Percentiles rank a stretch among this genome's conserved stretches.
Conservation (phyloP, 1,284 basidiomycete genomes). For the Ceratorhiza oryzae-sativae region DNA sequence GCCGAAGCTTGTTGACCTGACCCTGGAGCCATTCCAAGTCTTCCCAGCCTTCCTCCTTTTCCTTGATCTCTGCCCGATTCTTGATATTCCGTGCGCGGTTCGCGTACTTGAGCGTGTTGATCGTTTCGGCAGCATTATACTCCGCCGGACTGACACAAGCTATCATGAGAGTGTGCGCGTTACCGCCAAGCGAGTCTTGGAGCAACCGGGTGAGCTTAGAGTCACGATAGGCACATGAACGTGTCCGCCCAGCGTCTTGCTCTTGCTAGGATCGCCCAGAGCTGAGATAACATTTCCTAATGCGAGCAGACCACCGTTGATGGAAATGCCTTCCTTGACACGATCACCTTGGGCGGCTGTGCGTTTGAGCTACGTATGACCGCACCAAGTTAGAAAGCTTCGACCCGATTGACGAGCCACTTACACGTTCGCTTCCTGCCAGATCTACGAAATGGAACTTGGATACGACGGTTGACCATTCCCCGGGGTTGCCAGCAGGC, state of each 20-base stretch:
- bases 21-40: constrained; percentile 96
- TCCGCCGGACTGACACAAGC: constrained; percentile 96
- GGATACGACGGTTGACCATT: constrained; percentile 89
- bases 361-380: constrained; percentile 77
- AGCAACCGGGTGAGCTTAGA: constrained; percentile 92
- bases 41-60: constrained; percentile 98
- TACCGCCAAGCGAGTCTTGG: constrained; percentile 98
- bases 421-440: constrained; percentile 92
- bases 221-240: constrained; percentile 95
- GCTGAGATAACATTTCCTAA: constrained; percentile 98
- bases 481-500: constrained; percentile 69
- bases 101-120: constrained; percentile 98
- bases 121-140: constrained; percentile 93
- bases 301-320: constrained; percentile 96
- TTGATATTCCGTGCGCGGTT: constrained; percentile 98
- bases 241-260: constrained; percentile 61
- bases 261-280: constrained; percentile 89
- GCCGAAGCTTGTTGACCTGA: constrained; percentile 82
- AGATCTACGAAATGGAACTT: constrained; percentile 99
- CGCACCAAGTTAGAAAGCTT: constrained; percentile 43
- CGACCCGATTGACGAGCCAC: constrained; percentile 47
- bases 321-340: constrained; percentile 96
- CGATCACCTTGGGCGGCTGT: constrained; percentile 93
- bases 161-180: constrained; percentile 98
- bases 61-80: constrained; percentile 90